A percentile compares a stretch with the other conserved stretches of the same genome.
Conservation (phyloP, 2,329 filamentous ascomycete genomes). For the Trichoderma sp. region DNA sequence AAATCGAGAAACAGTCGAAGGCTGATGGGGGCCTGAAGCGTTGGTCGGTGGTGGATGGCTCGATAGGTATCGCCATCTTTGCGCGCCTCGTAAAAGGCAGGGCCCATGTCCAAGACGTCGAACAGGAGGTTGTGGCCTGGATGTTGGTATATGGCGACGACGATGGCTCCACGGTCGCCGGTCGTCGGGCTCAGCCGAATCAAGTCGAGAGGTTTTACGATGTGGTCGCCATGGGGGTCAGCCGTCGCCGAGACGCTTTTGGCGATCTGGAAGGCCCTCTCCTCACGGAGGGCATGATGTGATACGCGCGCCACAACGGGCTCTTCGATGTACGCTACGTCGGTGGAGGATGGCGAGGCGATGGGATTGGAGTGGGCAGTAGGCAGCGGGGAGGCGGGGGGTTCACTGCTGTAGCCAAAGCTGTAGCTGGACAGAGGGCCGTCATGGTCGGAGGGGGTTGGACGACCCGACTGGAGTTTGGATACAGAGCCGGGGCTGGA, state of each 20-base stretch:
- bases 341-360: slow-evolving; percentile 40
- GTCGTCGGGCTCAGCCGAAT: slow-evolving; percentile 68
- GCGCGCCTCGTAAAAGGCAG: slow-evolving; percentile 64
- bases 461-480: slow-evolving; percentile 47
- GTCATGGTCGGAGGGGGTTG: slow-evolving; percentile 45
- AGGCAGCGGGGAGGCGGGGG: slow-evolving; percentile 42
- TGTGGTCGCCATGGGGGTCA: slow-evolving; percentile 73
- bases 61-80: slow-evolving; percentile 56
- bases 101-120: slow-evolving; percentile 74
- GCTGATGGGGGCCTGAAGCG: slow-evolving; percentile 62
- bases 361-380: slow-evolving; percentile 39
- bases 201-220: slow-evolving; percentile 78
- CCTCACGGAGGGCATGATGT: slow-evolving; percentile 77
- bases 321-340: slow-evolving; percentile 60
- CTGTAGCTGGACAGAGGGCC: slow-evolving; percentile 35
- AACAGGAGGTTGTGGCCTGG: slow-evolving; percentile 73
- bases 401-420: slow-evolving; percentile 43
- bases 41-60: slow-evolving; percentile 47
- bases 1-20: slow-evolving; percentile 84
- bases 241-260: slow-evolving; percentile 70
- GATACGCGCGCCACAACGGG: slow-evolving; percentile 81
- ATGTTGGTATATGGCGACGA: slow-evolving; percentile 79
- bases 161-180: slow-evolving; percentile 69
- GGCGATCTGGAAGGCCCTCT: slow-evolving; percentile 83
- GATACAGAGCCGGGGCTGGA: slow-evolving; percentile 48